Conservation (phyloP, 1,284 basidiomycete genomes). For the Pseudomicrostroma phylloplanum region DNA sequence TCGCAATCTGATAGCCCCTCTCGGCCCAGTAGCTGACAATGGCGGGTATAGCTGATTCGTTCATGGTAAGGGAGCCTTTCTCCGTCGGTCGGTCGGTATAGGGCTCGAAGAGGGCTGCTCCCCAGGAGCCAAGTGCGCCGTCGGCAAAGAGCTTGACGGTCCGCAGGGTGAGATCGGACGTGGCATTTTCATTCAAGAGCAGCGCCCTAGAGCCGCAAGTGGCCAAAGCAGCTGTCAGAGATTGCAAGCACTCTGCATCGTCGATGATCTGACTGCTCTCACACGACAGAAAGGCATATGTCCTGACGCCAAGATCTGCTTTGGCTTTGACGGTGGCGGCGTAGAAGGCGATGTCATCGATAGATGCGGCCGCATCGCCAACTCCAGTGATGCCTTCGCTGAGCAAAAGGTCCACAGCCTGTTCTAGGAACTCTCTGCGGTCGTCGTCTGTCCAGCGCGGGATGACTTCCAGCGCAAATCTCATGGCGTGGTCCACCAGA, state of each 20-base stretch:
- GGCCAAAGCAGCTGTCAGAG: not conserved
- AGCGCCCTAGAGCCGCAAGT: not conserved
- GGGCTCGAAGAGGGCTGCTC: constrained; percentile 76
- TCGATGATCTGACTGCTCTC: constrained; percentile 11
- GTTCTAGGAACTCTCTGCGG: constrained; percentile 63
- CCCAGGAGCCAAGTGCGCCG: constrained; percentile 82
- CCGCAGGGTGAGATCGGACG: constrained; percentile 18
- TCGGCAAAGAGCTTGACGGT: constrained; percentile 74
- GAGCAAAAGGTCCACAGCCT: constrained; percentile 61
- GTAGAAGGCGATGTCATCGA: constrained; percentile 23
- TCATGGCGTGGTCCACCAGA: constrained; percentile 48
- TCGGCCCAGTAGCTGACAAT: constrained; percentile 29
- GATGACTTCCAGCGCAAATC: constrained; percentile 33
- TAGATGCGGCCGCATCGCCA: constrained; percentile 34
- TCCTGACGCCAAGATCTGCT: constrained; percentile 22
- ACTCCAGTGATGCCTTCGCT: constrained; percentile 59
- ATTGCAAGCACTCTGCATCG: not conserved
- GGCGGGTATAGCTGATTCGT: constrained; percentile 19
- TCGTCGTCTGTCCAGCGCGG: constrained; percentile 49
- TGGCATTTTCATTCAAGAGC: not conserved
- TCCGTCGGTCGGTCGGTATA: constrained; percentile 61
- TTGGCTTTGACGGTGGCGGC: constrained; percentile 2
- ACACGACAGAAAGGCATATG: constrained; percentile 35
- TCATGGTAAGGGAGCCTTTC: constrained; percentile 26
- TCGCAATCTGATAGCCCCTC: constrained; percentile 50